Conservation (phyloP, 129 eudicot species). For the Scalesia atractyloides region DNA sequence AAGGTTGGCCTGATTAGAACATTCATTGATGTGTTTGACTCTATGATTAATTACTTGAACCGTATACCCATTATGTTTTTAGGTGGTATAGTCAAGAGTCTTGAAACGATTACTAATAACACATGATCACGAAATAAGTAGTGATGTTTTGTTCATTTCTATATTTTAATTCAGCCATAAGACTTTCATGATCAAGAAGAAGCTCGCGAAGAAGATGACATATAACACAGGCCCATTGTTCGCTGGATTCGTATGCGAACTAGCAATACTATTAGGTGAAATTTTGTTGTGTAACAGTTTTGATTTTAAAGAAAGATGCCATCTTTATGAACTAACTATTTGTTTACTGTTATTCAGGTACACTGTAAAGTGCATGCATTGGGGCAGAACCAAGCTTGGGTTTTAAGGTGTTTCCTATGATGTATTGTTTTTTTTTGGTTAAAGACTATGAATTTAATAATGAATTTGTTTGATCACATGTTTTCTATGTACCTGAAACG, state of each 20-base stretch:
- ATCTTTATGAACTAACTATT: neutral
- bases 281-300: neutral
- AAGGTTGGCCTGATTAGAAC: too few relatives aligned
- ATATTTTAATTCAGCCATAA: constrained; percentile 62
- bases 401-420: constrained; percentile 41
- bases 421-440: constrained; percentile 5
- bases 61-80: too few relatives aligned
- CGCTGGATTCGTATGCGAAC: constrained; percentile 91
- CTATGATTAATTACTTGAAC: too few relatives aligned
- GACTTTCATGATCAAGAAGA: constrained; percentile 86
- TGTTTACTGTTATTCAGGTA: constrained; percentile 42
- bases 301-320: neutral
- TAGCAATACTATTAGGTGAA: constrained; percentile 76
- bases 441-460: neutral
- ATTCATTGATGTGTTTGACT: too few relatives aligned
- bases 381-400: constrained; percentile 97
- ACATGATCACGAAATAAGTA: neutral
- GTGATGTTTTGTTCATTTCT: neutral
- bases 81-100: too few relatives aligned
- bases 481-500: constrained; percentile 3
- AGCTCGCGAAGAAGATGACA: constrained; percentile 93
- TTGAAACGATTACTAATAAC: too few relatives aligned
- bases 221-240: constrained; percentile 83
- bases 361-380: constrained; percentile 92
- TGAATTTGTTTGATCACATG: constrained; percentile 19